Percentiles rank a stretch among this genome's conserved stretches.
These are phyloP conservation scores for Fusarium verticillioides DNA, from an alignment of 2,329 filamentous ascomycete genomes.

Conservation along the genomic window DNA sequence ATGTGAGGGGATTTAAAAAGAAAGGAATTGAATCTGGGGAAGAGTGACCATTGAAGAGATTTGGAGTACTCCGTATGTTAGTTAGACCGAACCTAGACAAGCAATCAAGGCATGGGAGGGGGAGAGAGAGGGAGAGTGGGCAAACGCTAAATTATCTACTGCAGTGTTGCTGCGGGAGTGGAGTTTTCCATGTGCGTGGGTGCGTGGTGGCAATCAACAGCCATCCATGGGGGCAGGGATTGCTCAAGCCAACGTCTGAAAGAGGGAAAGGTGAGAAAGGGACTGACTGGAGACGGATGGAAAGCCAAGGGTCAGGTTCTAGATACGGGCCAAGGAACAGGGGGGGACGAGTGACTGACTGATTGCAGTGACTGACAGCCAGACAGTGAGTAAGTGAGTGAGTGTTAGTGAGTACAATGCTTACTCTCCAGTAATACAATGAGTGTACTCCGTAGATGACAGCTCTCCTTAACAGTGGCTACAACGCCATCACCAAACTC, in stretches of 20 bases:
- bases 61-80: slow-evolving; percentile 12
- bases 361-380: neutral
- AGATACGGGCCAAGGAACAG: neutral
- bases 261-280: neutral
- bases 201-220: slow-evolving; percentile 25
- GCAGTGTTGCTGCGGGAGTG: slow-evolving; percentile 5
- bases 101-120: slow-evolving; percentile 1
- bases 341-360: neutral
- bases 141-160: slow-evolving; percentile 10
- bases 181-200: neutral
- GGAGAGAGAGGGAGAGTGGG: neutral
- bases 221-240: slow-evolving; percentile 3
- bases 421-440: neutral
- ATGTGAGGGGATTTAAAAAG: slow-evolving; percentile 22
- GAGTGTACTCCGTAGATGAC: neutral
- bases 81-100: neutral
- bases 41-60: slow-evolving; percentile 23
- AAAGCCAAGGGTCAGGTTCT: slow-evolving; percentile 1
- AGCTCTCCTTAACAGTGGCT: neutral
- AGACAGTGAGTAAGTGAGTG: neutral
- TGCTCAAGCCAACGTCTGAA: slow-evolving; percentile 16
- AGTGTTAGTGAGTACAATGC: neutral
- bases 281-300: neutral
- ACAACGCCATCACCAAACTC: neutral
- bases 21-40: slow-evolving; percentile 28